Evolutionary conservation across 2,329 filamentous ascomycete species (phyloP).

Genomic region (Lasiodiplodia sp.): DNA sequence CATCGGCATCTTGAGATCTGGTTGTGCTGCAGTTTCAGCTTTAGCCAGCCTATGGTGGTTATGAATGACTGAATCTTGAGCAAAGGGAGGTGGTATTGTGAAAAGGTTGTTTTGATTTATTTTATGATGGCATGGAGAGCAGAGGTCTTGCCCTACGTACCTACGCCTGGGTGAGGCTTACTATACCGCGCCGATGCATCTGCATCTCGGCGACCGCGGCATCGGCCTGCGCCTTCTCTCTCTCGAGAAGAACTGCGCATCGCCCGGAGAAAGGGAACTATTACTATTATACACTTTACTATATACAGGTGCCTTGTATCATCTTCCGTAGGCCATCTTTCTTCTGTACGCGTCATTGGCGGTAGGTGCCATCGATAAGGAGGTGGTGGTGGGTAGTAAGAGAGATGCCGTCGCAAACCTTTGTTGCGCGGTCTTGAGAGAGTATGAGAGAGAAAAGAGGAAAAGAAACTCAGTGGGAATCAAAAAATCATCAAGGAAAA

Average conservation of each 20-base stretch:
- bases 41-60: background rate
- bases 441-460: background rate
- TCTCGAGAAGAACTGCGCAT: background rate
- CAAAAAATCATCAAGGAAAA: conserved; percentile 1
- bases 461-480: conserved; percentile 18
- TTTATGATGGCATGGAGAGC: too few relatives aligned
- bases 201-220: too few relatives aligned
- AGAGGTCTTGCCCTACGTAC: too few relatives aligned
- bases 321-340: background rate
- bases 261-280: conserved; percentile 10
- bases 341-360: conserved; percentile 6
- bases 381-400: conserved; percentile 1
- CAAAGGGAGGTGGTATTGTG: too few relatives aligned
- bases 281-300: conserved; percentile 26
- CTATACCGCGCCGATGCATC: too few relatives aligned
- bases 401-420: background rate
- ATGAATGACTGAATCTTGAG: background rate
- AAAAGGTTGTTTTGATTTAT: too few relatives aligned
- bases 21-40: background rate
- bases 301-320: conserved; percentile 15
- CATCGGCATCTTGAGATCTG: background rate
- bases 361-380: background rate
- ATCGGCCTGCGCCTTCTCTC: too few relatives aligned
- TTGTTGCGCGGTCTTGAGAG: background rate
- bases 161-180: too few relatives aligned